Base-by-base conservation (phyloP, 2,329 filamentous ascomycete species). In the Ceratocystis diversiconidia region DNA sequence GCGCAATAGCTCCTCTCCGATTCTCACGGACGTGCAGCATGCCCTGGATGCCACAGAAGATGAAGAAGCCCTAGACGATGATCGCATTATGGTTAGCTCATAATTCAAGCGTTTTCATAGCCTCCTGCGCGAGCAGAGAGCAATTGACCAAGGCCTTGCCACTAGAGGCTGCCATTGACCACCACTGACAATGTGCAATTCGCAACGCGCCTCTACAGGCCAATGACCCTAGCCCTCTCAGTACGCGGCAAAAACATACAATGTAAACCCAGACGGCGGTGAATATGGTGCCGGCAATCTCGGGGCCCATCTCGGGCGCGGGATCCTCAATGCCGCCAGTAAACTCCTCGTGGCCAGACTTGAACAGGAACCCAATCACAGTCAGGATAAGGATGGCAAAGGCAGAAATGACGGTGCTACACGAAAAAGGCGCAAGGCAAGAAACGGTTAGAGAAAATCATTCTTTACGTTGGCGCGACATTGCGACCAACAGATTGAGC, bases 1-100 rank as follows among this genome's bases (percentile, higher is more conserved):
- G 79, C 68, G 88, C 85, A 77, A 96, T 96, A 68, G 90, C 88
- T 69, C 92, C 92, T 73, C 88, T 82, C 30, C 61, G 32, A 76
- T 85, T 90, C 75, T 92, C 87, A 75, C 90, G 86, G 71, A 90
- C 77, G 76, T 97, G 91, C 68, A 96, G 82, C 73, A 88, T 84
- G 69, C 91, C 92, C 75, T 97, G 92, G 70, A 92, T 84, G 66
- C 87, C 89, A 76, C 92, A 97, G 78, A 95, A 96, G 62, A 95
- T 81, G 66, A 96, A 83, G 80, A 97, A 97, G 19, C 82, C 85
- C 92, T 95, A 70, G 22, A 25, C 30, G 28, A 19, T 12, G 25
- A 59, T 17, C n/a, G 28, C 22, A 25, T 28, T 59, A 36, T 36
- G 32, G 52, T 59, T 59, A 59, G 52, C 52, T 19, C 12, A 17